Evolutionary conservation across 2,329 filamentous ascomycete species (phyloP).

Genomic region (Exophiala calicioides): DNA sequence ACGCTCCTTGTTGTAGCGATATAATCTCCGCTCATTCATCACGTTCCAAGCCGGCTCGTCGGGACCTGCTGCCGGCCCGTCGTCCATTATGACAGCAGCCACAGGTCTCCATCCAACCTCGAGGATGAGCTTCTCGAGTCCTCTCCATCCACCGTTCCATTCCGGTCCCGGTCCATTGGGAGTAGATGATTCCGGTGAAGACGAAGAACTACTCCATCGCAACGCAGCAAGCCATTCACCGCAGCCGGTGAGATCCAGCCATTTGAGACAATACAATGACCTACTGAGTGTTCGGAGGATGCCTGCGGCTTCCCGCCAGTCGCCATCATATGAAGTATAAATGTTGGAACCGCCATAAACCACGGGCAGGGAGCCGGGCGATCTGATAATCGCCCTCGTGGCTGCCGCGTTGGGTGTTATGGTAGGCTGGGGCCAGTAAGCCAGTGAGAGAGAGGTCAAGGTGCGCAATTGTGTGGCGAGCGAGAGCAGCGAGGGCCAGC

Average conservation of each 20-base stretch:
- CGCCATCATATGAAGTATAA: slow-evolving; percentile 55
- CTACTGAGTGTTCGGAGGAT: slow-evolving; percentile 58
- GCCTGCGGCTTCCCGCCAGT: slow-evolving; percentile 58
- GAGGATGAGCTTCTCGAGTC: slow-evolving; percentile 45
- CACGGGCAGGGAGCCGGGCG: slow-evolving; percentile 32
- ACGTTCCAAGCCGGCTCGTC: slow-evolving; percentile 34
- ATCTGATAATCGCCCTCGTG: slow-evolving; percentile 18
- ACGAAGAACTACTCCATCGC: slow-evolving; percentile 37
- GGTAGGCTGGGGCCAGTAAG: slow-evolving; percentile 62
- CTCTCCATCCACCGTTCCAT: slow-evolving; percentile 50
- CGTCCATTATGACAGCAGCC: slow-evolving; percentile 19
- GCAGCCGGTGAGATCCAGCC: slow-evolving; percentile 65
- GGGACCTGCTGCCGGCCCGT: slow-evolving; percentile 1
- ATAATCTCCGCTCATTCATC: slow-evolving; percentile 37
- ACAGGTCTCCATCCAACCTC: slow-evolving; percentile 44
- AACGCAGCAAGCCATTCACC: slow-evolving; percentile 57
- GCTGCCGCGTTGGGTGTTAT: slow-evolving; percentile 55
- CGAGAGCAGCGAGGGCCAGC: slow-evolving; percentile 58
- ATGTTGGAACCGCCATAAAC: slow-evolving; percentile 54
- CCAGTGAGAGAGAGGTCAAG: slow-evolving; percentile 63
- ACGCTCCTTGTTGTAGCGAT: slow-evolving; percentile 36
- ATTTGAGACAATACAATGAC: slow-evolving; percentile 59
- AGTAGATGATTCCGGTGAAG: not conserved
- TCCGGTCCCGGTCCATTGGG: slow-evolving; percentile 39
- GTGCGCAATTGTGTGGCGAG: slow-evolving; percentile 56